Evolutionary conservation across 352 stramenopile species (phyloP), one percentile per base, ranked within the genome.

Genomic region (Pythium brachiatum): DNA sequence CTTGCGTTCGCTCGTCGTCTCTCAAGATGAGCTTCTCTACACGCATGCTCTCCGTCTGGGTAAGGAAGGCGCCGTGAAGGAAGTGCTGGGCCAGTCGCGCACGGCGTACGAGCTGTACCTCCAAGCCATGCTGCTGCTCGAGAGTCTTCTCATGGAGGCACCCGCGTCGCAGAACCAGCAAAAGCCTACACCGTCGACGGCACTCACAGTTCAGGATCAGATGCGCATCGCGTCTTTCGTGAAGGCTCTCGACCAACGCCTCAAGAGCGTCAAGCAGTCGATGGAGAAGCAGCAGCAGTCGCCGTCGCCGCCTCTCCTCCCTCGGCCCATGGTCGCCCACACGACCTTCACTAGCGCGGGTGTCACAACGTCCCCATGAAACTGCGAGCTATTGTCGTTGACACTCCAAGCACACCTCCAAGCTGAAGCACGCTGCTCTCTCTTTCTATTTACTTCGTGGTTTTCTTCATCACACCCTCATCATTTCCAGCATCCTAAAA

Each of bases 21-120:
- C 76, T 2, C 78, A 83, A 26, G 78, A 88, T 47, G 79, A 89
- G 46, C 34, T 91, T 23, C 36, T 91, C 41, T 89, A 88, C 54
- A 69, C 72, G 23, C 78, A 91, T 38, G 82, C 79, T 2, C 70
- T 91, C 48, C 78, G 78, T 32, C 63, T 89, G 9, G 82, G 76
- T 21, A 81, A 83, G 27, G 75, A 92, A 61, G 80, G 72, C 0
- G 79, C 82, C 1, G 77, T 92, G 29, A 81, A 87, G 27, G 80
- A 89, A 73, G 82, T 89, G 39, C 69, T 92, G 16, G 80, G 82
- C 12, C 82, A 89, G 50, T 74, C 67, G 29, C 76, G 67, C 25
- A 60, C 69, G 20, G 74, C 80, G 21, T 82, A 86, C 52, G 77
- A 89, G 50, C 69, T 83, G 21, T 88, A 89, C 51, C 52, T 87